Conservation (phyloP, 2,329 filamentous ascomycete genomes). For the Fonsecaea nubica region DNA sequence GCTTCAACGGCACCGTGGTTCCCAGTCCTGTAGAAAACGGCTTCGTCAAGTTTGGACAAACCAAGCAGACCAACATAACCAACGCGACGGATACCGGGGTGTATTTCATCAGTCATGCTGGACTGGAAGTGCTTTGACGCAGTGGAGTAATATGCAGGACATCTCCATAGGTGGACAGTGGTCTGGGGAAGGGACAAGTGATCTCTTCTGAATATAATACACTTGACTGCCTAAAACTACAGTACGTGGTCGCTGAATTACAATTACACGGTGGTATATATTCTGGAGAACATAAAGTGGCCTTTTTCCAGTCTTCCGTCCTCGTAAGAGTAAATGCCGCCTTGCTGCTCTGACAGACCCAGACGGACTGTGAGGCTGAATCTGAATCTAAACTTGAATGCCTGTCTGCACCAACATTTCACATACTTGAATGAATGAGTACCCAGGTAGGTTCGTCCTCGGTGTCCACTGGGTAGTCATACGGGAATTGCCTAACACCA, state of each 20-base stretch:
- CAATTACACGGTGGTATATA: not conserved
- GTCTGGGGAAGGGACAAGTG: not conserved
- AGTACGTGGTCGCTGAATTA: not conserved
- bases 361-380: not conserved
- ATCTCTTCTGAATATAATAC: not conserved
- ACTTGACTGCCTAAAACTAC: not conserved
- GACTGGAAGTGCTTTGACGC: slow-evolving; percentile 31
- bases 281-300: not conserved
- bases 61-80: slow-evolving; percentile 45
- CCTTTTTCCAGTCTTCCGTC: not conserved
- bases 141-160: not conserved
- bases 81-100: slow-evolving; percentile 46
- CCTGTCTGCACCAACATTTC: not conserved
- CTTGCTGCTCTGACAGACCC: not conserved
- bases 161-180: not conserved
- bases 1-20: slow-evolving; percentile 52
- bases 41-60: slow-evolving; percentile 45
- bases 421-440: too few relatives aligned
- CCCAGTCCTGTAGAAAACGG: slow-evolving; percentile 56
- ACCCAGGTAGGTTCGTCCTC: not conserved
- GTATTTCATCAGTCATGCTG: slow-evolving; percentile 42
- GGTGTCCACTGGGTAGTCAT: not conserved
- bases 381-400: not conserved
- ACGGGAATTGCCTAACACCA: not conserved
- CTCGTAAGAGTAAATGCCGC: not conserved